Conservation (phyloP, 2,329 filamentous ascomycete genomes). For the Periglandula ipomoeae region DNA sequence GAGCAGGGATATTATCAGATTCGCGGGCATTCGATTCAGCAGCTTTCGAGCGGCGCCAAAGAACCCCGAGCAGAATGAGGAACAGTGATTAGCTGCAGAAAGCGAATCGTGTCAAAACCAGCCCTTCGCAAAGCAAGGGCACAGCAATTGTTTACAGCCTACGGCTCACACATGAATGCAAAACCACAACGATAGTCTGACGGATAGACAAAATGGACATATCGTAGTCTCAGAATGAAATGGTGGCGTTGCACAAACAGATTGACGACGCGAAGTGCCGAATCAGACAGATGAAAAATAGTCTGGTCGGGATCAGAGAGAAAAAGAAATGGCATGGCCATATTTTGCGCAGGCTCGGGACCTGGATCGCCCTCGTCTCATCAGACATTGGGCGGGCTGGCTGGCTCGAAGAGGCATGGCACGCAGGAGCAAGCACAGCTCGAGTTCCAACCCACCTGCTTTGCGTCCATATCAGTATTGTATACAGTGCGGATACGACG, state of each 20-base stretch:
- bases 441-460: not conserved
- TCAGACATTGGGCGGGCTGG: not conserved
- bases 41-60: no score
- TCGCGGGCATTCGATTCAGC: not conserved
- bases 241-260: not conserved
- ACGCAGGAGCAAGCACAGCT: no score
- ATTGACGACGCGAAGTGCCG: not conserved
- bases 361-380: not conserved
- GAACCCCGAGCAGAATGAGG: no score
- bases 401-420: not conserved
- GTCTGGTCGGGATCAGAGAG: not conserved
- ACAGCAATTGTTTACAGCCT: no score
- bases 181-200: no score
- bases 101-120: no score
- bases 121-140: no score
- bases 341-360: not conserved
- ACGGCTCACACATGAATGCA: no score
- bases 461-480: slow-evolving; percentile 12
- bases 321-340: not conserved
- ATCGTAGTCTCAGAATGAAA: not conserved
- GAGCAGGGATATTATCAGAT: not conserved
- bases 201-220: not conserved
- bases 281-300: not conserved
- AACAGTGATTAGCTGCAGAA: no score
- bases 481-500: slow-evolving; percentile 25